Evolutionary conservation across 2,329 filamentous ascomycete genomes (phyloP), one percentile per base, ranked within the genome.

Genomic region (Hypoxylon sp.): DNA sequence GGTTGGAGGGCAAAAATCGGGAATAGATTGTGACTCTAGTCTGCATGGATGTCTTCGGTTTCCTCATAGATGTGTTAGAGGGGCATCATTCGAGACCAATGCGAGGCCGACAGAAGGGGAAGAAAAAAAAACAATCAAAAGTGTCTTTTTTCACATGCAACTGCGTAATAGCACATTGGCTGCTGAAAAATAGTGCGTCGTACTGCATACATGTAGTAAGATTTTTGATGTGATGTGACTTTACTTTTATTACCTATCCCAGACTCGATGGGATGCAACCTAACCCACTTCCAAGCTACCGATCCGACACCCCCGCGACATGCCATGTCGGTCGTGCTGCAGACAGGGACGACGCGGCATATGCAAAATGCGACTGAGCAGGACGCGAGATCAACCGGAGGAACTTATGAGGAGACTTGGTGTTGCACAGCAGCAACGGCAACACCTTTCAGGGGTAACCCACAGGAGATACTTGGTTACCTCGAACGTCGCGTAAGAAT

Each of bases 51-150:
- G 72, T 69, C 70, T 70, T 69, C 73, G 61, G 65, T 67, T 70
- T 68, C 72, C 71, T 70, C 63, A 69, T 75, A 75, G 73, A 74
- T 60, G 65, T 69, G 55, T 71, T 75, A 74, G 69, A 75, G 73
- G 72, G 73, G 71, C 57, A 68, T 64, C 51, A 68, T 65, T 65
- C 68, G 66, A 70, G 70, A 70, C 68, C 63, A 60, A 69, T 67
- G 66, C 66, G 63, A 71, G 60, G 66, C 66, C 66, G 38, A 71
- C 59, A 60, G 51, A 50, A 45, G 21, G 48, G 23, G 56, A 50
- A 59, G 56, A 50, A 59, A 38, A 36, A 19, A 62, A 21, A 53
- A 65, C 45, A 58, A 62, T 65, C 46, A 60, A 52, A 71, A 60
- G 66, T 64, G 58, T 36, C 32, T 48, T 56, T n/a, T 63, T 69